phyloP scores from a whole-genome alignment of 441 rosid genomes.

The Pelargonium australe region DNA sequence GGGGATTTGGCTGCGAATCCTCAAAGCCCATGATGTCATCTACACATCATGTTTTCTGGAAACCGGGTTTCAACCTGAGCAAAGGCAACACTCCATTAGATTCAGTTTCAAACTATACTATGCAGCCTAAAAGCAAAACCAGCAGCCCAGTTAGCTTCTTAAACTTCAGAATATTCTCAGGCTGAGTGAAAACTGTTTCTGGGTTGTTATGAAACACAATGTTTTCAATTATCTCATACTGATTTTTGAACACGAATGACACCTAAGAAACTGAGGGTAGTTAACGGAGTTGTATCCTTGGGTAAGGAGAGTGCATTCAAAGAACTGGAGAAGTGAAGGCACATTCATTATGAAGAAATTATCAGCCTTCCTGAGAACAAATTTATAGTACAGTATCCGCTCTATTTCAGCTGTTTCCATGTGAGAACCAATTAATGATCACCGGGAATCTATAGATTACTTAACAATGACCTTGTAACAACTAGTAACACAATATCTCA shows the following conservation, averaged over 20 bases:
- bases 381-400: constrained; percentile 20
- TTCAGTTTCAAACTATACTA: constrained; percentile 14
- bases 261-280: constrained; percentile 30
- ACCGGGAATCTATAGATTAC: too few species aligned
- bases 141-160: constrained; percentile 20
- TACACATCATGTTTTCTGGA: constrained; percentile 6
- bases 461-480: too few species aligned
- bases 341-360: constrained; percentile 21
- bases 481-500: too few species aligned
- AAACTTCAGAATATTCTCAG: constrained; percentile 30
- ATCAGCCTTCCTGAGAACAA: constrained; percentile 33
- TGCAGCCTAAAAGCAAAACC: constrained; percentile 18
- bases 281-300: not conserved
- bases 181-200: constrained; percentile 27
- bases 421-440: constrained; percentile 29
- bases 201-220: constrained; percentile 35
- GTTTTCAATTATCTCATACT: constrained; percentile 23
- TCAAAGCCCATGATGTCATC: constrained; percentile 4
- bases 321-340: constrained; percentile 18
- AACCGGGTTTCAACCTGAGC: not conserved
- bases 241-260: constrained; percentile 21
- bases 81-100: constrained; percentile 10
- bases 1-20: constrained; percentile 14
- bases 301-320: constrained; percentile 21
- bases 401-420: constrained; percentile 35